Percentiles rank a stretch among this genome's conserved stretches.
phyloP scores from a whole-genome alignment of 257 asterid genomes.

The Plantago ovata region DNA sequence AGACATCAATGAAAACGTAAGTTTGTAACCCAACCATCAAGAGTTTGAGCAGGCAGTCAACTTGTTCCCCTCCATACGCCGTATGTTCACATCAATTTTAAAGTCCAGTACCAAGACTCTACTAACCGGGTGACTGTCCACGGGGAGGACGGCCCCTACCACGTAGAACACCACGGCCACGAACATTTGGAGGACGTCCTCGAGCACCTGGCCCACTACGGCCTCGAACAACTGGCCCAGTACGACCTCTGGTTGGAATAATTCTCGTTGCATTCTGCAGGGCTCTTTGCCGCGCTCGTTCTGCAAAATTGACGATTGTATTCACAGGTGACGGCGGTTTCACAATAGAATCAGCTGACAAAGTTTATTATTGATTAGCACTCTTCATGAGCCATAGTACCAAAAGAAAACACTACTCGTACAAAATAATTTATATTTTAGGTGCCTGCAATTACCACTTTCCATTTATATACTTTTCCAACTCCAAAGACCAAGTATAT shows the following conservation, averaged over 20 bases:
- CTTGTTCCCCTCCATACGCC: too few species aligned
- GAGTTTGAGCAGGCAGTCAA: too few species aligned
- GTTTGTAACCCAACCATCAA: too few species aligned
- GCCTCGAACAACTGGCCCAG: constrained; percentile 54
- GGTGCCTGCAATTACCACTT: too few species aligned
- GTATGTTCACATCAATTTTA: not conserved
- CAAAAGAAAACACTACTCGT: too few species aligned
- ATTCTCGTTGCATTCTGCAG: constrained; percentile 36
- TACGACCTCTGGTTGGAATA: constrained; percentile 53
- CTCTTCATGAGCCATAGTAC: not conserved
- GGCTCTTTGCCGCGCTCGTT: constrained; percentile 65
- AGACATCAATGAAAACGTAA: too few species aligned
- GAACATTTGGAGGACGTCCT: constrained; percentile 23
- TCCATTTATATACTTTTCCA: too few species aligned
- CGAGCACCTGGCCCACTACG: too few species aligned
- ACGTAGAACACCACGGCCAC: constrained; percentile 57
- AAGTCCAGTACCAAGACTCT: not conserved
- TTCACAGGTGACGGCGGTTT: constrained; percentile 9
- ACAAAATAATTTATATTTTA: too few species aligned
- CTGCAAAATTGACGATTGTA: constrained; percentile 59
- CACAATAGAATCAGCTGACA: not conserved
- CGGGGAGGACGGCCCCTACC: constrained; percentile 63
- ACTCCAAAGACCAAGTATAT: too few species aligned
- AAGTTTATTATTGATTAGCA: not conserved
- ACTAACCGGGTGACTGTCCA: constrained; percentile 47